A percentile compares a stretch with the other conserved stretches of the same genome.
phyloP scores from a whole-genome alignment of 148 eudicot species.

The Rhododendron williamsianum region DNA sequence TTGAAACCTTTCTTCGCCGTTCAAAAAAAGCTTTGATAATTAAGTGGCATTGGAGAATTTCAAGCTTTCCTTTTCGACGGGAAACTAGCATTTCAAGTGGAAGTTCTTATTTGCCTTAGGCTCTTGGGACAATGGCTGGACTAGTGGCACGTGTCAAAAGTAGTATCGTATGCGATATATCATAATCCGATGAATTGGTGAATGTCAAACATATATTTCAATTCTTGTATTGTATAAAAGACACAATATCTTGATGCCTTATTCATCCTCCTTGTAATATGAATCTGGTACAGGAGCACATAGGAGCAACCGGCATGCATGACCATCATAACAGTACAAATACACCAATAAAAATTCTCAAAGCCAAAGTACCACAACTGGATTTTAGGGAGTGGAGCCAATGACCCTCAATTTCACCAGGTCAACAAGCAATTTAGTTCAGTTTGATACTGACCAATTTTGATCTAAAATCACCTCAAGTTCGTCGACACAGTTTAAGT shows the following conservation, averaged over 20 bases:
- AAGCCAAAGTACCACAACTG: background rate
- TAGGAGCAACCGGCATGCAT: background rate
- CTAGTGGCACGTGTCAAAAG: background rate
- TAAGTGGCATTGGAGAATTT: background rate
- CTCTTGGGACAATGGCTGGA: background rate
- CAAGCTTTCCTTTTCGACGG: background rate
- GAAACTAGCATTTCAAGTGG: background rate
- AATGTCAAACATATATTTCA: background rate
- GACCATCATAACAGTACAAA: background rate
- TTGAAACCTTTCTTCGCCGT: background rate
- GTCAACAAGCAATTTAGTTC: background rate
- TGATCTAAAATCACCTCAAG: background rate
- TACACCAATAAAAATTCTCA: background rate
- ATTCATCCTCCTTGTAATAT: background rate
- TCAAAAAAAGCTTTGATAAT: too few relatives aligned
- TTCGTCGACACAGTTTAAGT: background rate
- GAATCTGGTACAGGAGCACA: background rate
- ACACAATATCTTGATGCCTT: background rate
- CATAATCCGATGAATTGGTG: background rate
- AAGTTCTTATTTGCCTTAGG: background rate
- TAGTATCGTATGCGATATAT: background rate
- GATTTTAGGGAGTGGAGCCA: background rate
- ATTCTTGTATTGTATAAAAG: background rate
- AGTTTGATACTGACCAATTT: background rate
- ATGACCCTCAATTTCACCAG: background rate